Base-by-base conservation (phyloP, 1,284 basidiomycete genomes). In the Sanghuangporus baumii region DNA sequence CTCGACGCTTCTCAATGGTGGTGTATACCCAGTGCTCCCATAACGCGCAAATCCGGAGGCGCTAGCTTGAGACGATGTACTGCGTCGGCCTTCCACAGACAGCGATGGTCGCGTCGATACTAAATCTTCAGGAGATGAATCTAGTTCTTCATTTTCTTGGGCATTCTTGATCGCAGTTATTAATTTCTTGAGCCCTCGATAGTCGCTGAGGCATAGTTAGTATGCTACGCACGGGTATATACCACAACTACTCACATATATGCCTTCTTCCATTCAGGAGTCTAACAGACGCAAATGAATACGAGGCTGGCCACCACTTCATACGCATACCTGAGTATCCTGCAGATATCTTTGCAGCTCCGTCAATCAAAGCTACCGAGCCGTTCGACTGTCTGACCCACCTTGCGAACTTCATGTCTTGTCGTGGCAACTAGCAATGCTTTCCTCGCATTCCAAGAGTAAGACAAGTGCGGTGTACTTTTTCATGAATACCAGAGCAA, bases 191-290 rank as follows among this genome's bases (percentile, higher is more conserved):
- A 93, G 81, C 3, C 80, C 82, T 1, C 81, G 81, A 69, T 92
- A 93, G 71, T 92, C 85, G 68, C 89, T 92, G 67, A 38, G 57
- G 43, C 46, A 46, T 34, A 52, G 40, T 50, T 57, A 40, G 46
- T 59, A 37, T 60, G 12, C 66, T 48, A 48, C 34, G 34, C n/a
- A 14, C 61, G 60, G 46, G 31, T 26, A 7, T 20, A n/a, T 8
- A 43, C 37, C 47, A 37, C n/a, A 40, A 50, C 58, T 18, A 71
- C 81, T 64, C 67, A 91, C 90, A 93, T 89, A 72, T 93, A 93
- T 14, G 88, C 89, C 66, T 80, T 85, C 70, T 90, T 88, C 90
- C 90, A 93, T 74, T 93, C 90, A 0, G 89, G 85, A 40, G 81
- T 85, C 89, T 92, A 64, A 14, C 26, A 55, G 57, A 55, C 37